Evolutionary conservation across 1,139 yeast genomes (phyloP).

Genomic region (Oligophagozyma castellii): DNA sequence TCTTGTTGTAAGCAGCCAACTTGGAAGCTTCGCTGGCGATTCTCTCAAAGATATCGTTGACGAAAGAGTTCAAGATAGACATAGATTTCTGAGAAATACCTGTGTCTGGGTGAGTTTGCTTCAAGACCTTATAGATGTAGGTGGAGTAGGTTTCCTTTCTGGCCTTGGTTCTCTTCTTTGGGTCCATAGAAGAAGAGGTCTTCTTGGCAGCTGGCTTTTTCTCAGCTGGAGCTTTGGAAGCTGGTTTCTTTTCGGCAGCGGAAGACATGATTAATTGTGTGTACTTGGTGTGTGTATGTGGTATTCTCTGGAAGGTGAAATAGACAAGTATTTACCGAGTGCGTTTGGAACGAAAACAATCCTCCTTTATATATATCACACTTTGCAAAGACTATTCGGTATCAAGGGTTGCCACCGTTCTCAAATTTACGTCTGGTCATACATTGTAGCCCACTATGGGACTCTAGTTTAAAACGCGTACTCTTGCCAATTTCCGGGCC

Average conservation of each 20-base stretch:
- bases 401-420: too few relatives aligned
- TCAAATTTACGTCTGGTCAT: too few relatives aligned
- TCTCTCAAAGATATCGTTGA: slow-evolving; percentile 91
- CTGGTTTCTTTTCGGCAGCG: slow-evolving; percentile 97
- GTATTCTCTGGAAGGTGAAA: neutral
- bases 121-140: slow-evolving; percentile 94
- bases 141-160: slow-evolving; percentile 99
- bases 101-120: slow-evolving; percentile 99
- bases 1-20: slow-evolving; percentile 99
- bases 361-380: too few relatives aligned
- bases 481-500: too few relatives aligned
- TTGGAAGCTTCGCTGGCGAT: slow-evolving; percentile 97
- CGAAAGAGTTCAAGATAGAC: slow-evolving; percentile 98
- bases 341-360: too few relatives aligned
- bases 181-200: slow-evolving; percentile 61
- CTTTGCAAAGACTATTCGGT: too few relatives aligned
- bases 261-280: slow-evolving; percentile 60
- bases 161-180: slow-evolving; percentile 91
- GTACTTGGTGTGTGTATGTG: slow-evolving; percentile 5
- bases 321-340: too few relatives aligned
- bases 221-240: slow-evolving; percentile 97
- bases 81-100: slow-evolving; percentile 99
- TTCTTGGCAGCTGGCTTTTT: slow-evolving; percentile 96
- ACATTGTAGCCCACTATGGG: too few relatives aligned
- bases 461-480: too few relatives aligned